Conservation (phyloP, 495 filamentous ascomycete species). For the Aspergillus ellipticus region DNA sequence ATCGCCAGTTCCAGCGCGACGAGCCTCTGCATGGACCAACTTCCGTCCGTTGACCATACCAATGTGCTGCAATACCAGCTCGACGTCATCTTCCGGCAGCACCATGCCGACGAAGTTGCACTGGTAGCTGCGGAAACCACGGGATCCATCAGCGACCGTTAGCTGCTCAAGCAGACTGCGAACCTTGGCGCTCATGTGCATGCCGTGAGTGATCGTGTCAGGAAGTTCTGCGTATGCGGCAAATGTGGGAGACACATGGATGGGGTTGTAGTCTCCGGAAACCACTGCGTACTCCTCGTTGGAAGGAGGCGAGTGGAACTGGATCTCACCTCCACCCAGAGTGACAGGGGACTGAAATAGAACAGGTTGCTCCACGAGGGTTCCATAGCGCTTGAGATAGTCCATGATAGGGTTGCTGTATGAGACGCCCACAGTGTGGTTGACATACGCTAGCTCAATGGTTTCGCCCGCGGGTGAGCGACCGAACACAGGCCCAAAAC, state of each 20-base stretch:
- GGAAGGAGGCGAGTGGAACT: background rate
- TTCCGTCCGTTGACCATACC: constrained; percentile 1
- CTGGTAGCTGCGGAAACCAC: background rate
- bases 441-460: background rate
- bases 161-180: constrained; percentile 3
- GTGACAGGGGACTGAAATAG: background rate
- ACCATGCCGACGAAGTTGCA: background rate
- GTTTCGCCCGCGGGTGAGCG: background rate
- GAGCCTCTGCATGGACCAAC: background rate
- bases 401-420: constrained; percentile 5
- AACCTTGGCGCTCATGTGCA: constrained; percentile 4
- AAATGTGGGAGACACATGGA: background rate
- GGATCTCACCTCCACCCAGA: background rate
- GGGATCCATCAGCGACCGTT: background rate
- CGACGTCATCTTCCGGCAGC: background rate
- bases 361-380: background rate
- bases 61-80: background rate
- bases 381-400: constrained; percentile 1
- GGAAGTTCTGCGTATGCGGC: background rate
- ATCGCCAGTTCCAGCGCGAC: background rate
- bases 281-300: background rate
- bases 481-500: background rate
- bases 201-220: background rate
- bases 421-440: background rate
- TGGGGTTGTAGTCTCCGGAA: constrained; percentile 1